These are phyloP conservation scores for Candida coquimbonensis DNA, from an alignment of 805 yeast species.

Conservation along the genomic window DNA sequence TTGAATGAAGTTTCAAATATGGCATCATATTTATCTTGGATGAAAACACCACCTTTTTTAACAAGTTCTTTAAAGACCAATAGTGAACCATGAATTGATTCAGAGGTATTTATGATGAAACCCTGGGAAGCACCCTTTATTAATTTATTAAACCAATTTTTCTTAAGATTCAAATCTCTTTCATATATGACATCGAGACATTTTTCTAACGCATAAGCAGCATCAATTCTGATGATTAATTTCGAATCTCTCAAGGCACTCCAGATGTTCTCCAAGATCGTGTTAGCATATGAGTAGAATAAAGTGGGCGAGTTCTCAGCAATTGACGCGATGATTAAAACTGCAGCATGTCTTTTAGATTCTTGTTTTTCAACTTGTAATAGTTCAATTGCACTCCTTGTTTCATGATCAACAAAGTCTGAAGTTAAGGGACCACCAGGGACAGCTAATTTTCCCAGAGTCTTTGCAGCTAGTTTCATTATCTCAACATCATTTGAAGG, in stretches of 20 bases:
- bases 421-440: slow-evolving; percentile 88
- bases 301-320: slow-evolving; percentile 85
- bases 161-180: slow-evolving; percentile 64
- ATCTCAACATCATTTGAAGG: slow-evolving; percentile 79
- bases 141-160: slow-evolving; percentile 68
- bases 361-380: slow-evolving; percentile 83
- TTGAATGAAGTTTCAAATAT: slow-evolving; percentile 69
- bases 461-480: slow-evolving; percentile 79
- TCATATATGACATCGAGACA: slow-evolving; percentile 75
- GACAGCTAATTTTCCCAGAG: slow-evolving; percentile 81
- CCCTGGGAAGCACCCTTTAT: slow-evolving; percentile 63
- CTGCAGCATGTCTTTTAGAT: slow-evolving; percentile 83
- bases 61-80: slow-evolving; percentile 77
- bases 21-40: slow-evolving; percentile 65
- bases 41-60: slow-evolving; percentile 61
- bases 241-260: slow-evolving; percentile 77
- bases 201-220: slow-evolving; percentile 72
- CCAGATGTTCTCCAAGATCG: slow-evolving; percentile 81
- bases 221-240: slow-evolving; percentile 66
- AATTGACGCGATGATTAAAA: slow-evolving; percentile 71
- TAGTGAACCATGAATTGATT: slow-evolving; percentile 80
- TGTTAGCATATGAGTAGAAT: slow-evolving; percentile 68
- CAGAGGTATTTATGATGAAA: slow-evolving; percentile 46
- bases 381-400: slow-evolving; percentile 86
- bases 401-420: slow-evolving; percentile 89